Conservation (phyloP, 306 rosid species). For the Dryas alaskensis region DNA sequence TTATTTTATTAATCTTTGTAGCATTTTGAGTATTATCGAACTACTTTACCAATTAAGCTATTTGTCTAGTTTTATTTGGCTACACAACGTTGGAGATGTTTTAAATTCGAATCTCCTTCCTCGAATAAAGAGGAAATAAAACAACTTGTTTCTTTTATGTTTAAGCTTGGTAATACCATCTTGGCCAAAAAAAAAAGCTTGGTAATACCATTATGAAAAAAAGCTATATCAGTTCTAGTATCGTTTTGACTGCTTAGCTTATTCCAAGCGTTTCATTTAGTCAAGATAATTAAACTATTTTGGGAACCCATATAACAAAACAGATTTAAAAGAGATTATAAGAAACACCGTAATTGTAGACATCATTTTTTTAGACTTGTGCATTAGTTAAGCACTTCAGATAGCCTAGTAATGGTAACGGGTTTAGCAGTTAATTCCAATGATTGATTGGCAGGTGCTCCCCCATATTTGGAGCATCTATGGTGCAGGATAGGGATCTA, state of each 20-base stretch:
- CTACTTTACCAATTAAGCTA: no score
- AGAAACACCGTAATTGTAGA: background rate
- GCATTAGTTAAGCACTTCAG: no score
- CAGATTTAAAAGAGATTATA: no score
- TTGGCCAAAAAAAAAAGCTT: no score
- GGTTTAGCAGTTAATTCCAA: slow-evolving; percentile 64
- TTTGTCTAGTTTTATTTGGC: no score
- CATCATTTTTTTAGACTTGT: no score
- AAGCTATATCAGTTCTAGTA: background rate
- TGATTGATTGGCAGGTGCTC: slow-evolving; percentile 86
- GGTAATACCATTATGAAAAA: background rate
- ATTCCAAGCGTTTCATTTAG: background rate
- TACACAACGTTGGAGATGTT: no score
- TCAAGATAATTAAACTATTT: no score
- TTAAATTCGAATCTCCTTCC: no score
- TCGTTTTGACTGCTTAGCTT: background rate
- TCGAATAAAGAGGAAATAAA: no score
- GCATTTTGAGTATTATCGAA: no score
- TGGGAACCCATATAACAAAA: background rate
- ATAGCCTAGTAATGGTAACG: slow-evolving; percentile 15
- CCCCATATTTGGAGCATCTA: slow-evolving; percentile 65
- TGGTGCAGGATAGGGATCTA: slow-evolving; percentile 85
- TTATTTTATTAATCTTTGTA: no score
- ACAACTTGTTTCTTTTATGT: background rate
- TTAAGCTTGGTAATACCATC: background rate